These are phyloP conservation scores for Litchi chinensis DNA, from an alignment of 345 rosid species.

Conservation along the genomic window DNA sequence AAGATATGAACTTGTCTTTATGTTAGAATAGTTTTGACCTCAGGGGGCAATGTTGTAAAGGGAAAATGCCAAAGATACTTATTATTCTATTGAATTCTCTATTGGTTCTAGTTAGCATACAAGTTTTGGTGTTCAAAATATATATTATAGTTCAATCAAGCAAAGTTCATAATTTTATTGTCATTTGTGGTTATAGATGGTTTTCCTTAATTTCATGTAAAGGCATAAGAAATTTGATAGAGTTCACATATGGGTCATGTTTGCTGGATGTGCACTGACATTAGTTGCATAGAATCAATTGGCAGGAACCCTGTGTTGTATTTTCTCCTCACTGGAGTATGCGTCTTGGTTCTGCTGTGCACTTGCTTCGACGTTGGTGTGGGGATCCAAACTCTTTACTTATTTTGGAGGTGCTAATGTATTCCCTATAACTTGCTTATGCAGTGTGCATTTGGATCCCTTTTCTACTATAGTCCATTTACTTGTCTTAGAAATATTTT, in stretches of 20 bases:
- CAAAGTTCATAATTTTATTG: background rate
- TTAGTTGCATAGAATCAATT: constrained; percentile 51
- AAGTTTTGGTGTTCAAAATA: background rate
- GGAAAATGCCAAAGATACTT: background rate
- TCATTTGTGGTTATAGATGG: background rate
- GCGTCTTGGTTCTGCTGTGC: constrained; percentile 80
- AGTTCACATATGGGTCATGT: background rate
- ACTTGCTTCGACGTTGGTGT: constrained; percentile 75
- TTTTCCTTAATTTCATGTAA: background rate
- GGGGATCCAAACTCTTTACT: constrained; percentile 69
- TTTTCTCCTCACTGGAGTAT: constrained; percentile 82
- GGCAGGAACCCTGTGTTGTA: constrained; percentile 87
- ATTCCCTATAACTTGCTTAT: constrained; percentile 3
- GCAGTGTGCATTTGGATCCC: background rate
- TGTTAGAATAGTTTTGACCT: constrained; percentile 7
- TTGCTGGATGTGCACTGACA: constrained; percentile 14
- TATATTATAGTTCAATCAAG: background rate
- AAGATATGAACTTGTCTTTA: constrained; percentile 30
- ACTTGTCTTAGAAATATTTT: constrained; percentile 15
- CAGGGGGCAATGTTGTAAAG: background rate
- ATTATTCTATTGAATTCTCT: background rate
- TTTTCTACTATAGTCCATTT: background rate
- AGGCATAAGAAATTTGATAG: background rate
- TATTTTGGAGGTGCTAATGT: constrained; percentile 67
- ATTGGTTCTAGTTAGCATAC: background rate